Evolutionary conservation across 2,329 filamentous ascomycete species (phyloP).

Genomic region (Neofusicoccum sp.): DNA sequence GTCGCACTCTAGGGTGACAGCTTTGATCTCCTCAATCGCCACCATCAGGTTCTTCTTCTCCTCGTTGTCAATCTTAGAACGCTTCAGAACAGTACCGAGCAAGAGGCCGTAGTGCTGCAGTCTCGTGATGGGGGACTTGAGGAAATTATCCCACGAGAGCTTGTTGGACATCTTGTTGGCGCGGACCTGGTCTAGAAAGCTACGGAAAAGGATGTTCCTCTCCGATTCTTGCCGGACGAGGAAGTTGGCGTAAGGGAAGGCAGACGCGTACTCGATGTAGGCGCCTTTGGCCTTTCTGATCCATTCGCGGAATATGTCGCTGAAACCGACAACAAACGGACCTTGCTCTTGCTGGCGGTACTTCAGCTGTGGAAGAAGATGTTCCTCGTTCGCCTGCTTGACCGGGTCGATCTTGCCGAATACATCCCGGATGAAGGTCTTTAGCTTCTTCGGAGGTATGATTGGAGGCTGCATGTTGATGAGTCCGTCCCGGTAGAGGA

Average conservation of each 20-base stretch:
- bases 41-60: constrained; percentile 83
- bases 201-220: constrained; percentile 80
- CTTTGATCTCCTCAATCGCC: constrained; percentile 89
- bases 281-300: constrained; percentile 87
- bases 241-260: constrained; percentile 82
- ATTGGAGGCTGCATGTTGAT: constrained; percentile 73
- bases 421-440: constrained; percentile 79
- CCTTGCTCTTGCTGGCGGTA: constrained; percentile 97
- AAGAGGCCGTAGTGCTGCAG: constrained; percentile 88
- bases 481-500: constrained; percentile 84
- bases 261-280: constrained; percentile 90
- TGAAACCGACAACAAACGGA: constrained; percentile 91
- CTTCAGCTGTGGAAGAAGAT: constrained; percentile 89
- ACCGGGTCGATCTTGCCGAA: constrained; percentile 91
- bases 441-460: constrained; percentile 74
- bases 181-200: constrained; percentile 80
- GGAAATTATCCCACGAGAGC: constrained; percentile 89
- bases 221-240: constrained; percentile 82
- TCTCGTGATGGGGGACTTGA: constrained; percentile 90
- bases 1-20: constrained; percentile 88
- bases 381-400: constrained; percentile 88
- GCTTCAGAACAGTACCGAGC: constrained; percentile 79
- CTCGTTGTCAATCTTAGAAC: constrained; percentile 80
- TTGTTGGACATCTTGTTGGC: constrained; percentile 78
- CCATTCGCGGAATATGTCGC: constrained; percentile 97